Evolutionary conservation across 78 protist genomes (phyloP).

Genomic region (Bodo saltans): DNA sequence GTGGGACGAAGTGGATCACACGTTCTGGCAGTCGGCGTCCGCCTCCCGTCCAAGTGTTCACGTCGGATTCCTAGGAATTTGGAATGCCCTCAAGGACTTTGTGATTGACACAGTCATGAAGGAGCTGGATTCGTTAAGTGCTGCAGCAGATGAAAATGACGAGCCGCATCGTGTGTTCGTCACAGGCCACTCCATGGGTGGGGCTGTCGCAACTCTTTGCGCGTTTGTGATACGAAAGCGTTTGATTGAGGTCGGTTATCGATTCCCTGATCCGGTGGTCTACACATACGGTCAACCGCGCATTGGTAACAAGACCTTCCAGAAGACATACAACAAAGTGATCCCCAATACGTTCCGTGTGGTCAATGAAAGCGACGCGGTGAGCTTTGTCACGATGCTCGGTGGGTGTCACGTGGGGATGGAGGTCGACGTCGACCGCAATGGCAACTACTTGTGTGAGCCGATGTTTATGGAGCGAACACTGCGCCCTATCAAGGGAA

Average conservation of each 20-base stretch:
- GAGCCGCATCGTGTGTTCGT: neutral
- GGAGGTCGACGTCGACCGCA: constrained; percentile 13
- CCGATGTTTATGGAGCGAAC: constrained; percentile 12
- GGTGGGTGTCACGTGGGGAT: neutral
- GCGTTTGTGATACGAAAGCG: neutral
- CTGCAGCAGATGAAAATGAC: neutral
- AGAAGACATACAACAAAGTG: neutral
- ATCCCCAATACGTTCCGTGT: constrained; percentile 10
- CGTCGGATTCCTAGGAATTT: constrained; percentile 7
- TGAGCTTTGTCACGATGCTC: neutral
- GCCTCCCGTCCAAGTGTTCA: neutral
- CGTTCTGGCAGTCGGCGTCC: neutral
- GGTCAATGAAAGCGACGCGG: neutral
- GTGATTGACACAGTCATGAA: neutral
- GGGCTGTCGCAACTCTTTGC: constrained; percentile 6
- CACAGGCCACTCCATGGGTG: constrained; percentile 17
- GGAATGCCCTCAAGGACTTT: neutral
- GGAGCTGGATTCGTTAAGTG: neutral
- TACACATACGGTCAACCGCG: constrained; percentile 29
- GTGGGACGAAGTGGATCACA: neutral
- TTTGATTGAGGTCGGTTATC: neutral
- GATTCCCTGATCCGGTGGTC: neutral
- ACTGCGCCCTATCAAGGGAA: neutral
- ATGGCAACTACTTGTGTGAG: constrained; percentile 2
- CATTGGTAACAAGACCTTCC: neutral